phyloP scores from a whole-genome alignment of 305 asterid species.

The Solanum hybrid region DNA sequence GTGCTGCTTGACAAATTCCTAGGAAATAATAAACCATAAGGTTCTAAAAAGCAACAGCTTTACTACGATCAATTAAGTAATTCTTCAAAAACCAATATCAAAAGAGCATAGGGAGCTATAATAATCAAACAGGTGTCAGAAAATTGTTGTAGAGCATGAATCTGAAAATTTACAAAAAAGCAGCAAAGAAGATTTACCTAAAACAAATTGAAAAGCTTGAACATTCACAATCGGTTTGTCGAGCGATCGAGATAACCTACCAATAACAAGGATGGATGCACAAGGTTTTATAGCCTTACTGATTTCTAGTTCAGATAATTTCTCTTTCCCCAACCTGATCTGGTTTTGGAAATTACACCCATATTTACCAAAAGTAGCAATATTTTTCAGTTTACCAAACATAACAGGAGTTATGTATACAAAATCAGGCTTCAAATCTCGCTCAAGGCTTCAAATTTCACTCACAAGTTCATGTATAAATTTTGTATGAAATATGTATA shows the following conservation, averaged over 20 bases:
- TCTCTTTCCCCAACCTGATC: not conserved
- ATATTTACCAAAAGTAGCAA: not conserved
- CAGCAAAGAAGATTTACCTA: not conserved
- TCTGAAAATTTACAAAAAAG: not conserved
- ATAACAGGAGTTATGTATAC: not conserved
- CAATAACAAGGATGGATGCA: not conserved
- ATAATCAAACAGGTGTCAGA: not conserved
- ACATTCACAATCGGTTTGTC: not conserved
- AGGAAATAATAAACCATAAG: not conserved
- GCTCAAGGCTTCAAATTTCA: not conserved
- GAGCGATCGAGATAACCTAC: not conserved
- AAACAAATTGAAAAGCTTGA: not conserved
- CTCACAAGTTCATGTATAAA: not conserved
- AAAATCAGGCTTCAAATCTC: not conserved
- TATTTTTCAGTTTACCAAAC: not conserved
- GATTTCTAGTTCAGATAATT: not conserved
- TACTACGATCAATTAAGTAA: not conserved
- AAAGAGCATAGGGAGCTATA: not conserved
- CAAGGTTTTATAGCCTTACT: not conserved
- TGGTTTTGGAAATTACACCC: not conserved
- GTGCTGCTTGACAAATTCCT: not conserved
- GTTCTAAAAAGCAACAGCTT: not conserved
- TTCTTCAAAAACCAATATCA: not conserved
- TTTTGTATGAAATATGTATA: not conserved
- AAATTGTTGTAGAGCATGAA: not conserved